Base-by-base conservation (phyloP, 1,139 yeast genomes). In the Blastobotrys buckinghamii region DNA sequence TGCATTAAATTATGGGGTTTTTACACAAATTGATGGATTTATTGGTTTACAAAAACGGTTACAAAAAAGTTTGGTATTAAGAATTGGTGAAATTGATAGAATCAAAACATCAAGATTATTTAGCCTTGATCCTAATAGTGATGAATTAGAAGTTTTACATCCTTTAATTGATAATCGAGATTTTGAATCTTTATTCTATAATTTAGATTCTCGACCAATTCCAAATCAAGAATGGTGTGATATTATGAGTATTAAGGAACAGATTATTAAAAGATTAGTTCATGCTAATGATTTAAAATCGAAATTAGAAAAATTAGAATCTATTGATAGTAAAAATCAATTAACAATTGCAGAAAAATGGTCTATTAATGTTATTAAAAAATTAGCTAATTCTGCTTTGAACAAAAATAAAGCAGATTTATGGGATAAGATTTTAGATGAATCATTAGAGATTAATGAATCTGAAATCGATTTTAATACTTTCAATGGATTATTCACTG, bases 1-100 rank as follows among this genome's bases (percentile, higher is more conserved):
- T 27, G 84, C 85, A 0, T 80, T 82, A 57, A 73, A 78, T 17
- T 68, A 71, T 17, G 73, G 74, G 12, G 72, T 81, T 0, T 84
- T 72, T 61, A 79, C 79, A 49, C 86, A 85, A 59, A 62, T 85
- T 27, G 75, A 75, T 44, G 80, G 85, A 10, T 78, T 85, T 57
- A 60, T 81, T 32, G 76, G 76, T 27, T 59, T 68, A 32, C 59
- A 63, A 10, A 43, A 50, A 12, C 55, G 56, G 36, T 50, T 67
- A 44, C 50, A 49, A 8, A 41, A 42, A 24, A 64, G 68, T 44
- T 47, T 67, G 41, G 53, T 56, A 17, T 40, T 46, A 30, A 44
- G 47, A 26, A 33, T 59, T 20, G 9, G 49, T 13, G 49, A 52
- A 10, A 47, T 53, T n/a, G 52, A 52, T 8, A 45, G 52, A n/a